Conservation (phyloP, 345 rosid genomes). For the Melaleuca quinquenervia region DNA sequence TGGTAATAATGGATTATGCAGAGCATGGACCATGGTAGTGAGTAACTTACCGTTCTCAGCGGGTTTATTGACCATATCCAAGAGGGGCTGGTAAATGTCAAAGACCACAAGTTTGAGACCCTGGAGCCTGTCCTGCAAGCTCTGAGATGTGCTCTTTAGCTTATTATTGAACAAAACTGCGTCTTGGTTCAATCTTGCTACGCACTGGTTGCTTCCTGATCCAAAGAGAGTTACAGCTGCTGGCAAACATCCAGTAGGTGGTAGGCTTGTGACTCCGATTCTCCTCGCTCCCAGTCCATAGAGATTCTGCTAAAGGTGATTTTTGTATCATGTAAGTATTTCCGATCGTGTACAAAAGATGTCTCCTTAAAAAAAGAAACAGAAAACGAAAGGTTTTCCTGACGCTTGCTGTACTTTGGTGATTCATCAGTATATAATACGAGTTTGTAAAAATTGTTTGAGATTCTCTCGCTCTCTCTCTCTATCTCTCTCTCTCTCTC, state of each 20-base stretch:
- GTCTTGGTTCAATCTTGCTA: conserved; percentile 56
- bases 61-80: conserved; percentile 59
- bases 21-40: neutral
- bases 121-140: conserved; percentile 33
- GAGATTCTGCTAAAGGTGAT: conserved; percentile 38
- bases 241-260: conserved; percentile 85
- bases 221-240: conserved; percentile 84
- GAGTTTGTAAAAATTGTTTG: neutral
- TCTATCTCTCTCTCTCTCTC: neutral
- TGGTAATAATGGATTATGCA: neutral
- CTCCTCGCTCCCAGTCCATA: conserved; percentile 69
- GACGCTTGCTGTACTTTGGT: neutral
- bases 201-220: conserved; percentile 60
- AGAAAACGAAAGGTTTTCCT: neutral
- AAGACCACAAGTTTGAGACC: conserved; percentile 80
- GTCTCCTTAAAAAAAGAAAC: neutral
- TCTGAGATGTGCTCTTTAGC: conserved; percentile 56
- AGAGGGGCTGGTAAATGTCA: conserved; percentile 64
- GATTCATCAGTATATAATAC: neutral
- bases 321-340: neutral
- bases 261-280: conserved; percentile 68
- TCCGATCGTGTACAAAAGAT: neutral
- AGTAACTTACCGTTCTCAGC: conserved; percentile 38
- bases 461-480: neutral
- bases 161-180: conserved; percentile 62